Conservation (phyloP, 306 rosid genomes). For the Prunus davidiana region DNA sequence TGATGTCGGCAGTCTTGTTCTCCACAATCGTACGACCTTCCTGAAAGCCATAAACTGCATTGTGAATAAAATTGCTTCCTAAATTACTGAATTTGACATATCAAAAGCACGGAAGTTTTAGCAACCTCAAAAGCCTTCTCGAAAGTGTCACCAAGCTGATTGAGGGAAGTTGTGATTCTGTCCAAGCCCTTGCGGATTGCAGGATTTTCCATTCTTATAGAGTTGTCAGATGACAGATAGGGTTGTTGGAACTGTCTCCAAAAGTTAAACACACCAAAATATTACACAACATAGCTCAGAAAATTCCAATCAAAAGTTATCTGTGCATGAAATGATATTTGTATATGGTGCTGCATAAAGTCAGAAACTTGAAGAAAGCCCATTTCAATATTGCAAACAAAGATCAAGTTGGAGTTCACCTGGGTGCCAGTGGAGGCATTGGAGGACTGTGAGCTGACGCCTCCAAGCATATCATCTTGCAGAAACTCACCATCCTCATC, state of each 20-base stretch:
- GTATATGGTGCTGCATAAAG: not conserved
- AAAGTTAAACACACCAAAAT: not conserved
- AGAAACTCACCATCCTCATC: conserved; percentile 48
- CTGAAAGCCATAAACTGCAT: conserved; percentile 30
- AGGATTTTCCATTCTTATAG: conserved; percentile 60
- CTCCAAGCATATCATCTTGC: conserved; percentile 23
- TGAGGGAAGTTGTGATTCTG: conserved; percentile 69
- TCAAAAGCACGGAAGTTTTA: not conserved
- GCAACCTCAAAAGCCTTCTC: conserved; percentile 88
- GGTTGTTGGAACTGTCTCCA: conserved; percentile 42
- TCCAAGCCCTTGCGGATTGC: conserved; percentile 72
- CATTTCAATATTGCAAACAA: not conserved
- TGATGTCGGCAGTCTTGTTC: conserved; percentile 79
- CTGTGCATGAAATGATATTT: not conserved
- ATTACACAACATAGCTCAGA: conserved; percentile 4
- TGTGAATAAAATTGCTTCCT: not conserved
- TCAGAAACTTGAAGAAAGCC: not conserved
- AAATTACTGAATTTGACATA: not conserved
- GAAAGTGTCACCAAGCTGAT: conserved; percentile 92
- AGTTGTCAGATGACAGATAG: conserved; percentile 36
- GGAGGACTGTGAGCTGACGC: conserved; percentile 32
- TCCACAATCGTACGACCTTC: conserved; percentile 79
- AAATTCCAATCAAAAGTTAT: not conserved
- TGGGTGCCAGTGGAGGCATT: conserved; percentile 38
- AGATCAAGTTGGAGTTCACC: conserved; percentile 34